These are phyloP conservation scores for Dalbergia cochinchinensis DNA, from an alignment of 306 rosid species.

Conservation along the genomic window DNA sequence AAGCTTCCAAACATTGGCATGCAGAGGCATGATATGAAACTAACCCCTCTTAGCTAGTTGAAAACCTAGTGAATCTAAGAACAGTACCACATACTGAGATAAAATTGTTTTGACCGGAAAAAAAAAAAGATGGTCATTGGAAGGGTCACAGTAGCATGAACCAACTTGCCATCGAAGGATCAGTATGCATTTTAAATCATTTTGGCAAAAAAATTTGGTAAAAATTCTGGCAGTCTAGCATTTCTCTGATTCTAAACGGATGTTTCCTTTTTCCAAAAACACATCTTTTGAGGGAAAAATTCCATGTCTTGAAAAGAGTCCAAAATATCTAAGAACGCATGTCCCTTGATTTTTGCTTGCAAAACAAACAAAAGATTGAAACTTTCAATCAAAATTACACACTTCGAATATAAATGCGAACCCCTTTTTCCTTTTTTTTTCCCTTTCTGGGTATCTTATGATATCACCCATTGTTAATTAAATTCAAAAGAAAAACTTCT, in stretches of 20 bases:
- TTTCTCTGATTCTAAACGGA: too few relatives aligned
- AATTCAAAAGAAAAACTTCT: neutral
- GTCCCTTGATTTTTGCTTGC: neutral
- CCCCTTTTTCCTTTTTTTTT: neutral
- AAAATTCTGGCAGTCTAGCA: too few relatives aligned
- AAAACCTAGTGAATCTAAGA: slow-evolving; percentile 25
- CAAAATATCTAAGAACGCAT: neutral
- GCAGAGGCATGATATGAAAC: slow-evolving; percentile 21
- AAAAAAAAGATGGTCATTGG: too few relatives aligned
- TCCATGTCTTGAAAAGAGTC: neutral
- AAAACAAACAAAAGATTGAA: slow-evolving; percentile 39
- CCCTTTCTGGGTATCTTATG: neutral
- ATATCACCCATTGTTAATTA: neutral
- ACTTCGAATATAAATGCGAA: slow-evolving; percentile 4
- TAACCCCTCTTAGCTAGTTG: slow-evolving; percentile 1
- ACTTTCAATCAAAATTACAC: slow-evolving; percentile 27
- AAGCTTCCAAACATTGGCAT: slow-evolving; percentile 20
- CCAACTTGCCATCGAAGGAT: too few relatives aligned
- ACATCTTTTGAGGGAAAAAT: neutral
- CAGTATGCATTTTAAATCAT: too few relatives aligned
- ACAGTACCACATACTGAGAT: too few relatives aligned
- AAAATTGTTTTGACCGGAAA: too few relatives aligned
- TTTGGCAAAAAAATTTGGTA: too few relatives aligned
- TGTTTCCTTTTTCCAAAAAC: neutral
- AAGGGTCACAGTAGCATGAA: too few relatives aligned